phyloP scores from a whole-genome alignment of 1,284 basidiomycete species.

The Rhodotorula sp. region DNA sequence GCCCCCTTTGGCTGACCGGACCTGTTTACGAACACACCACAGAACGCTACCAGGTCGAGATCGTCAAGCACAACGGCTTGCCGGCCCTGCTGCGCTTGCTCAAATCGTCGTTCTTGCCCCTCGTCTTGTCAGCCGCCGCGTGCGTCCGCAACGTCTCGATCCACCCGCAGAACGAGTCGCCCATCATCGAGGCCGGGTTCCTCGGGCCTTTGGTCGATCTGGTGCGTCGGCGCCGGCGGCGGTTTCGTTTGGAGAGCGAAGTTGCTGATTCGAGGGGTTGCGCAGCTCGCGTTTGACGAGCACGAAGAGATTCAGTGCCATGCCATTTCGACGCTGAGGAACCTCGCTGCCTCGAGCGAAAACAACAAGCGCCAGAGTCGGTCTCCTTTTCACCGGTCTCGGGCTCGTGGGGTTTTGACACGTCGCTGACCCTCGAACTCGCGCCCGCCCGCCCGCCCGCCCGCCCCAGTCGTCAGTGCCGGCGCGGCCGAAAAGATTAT shows the following conservation, averaged over 20 bases:
- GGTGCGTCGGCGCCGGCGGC: neutral
- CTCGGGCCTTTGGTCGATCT: slow-evolving; percentile 93
- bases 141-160: slow-evolving; percentile 99
- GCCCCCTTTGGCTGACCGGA: neutral
- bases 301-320: slow-evolving; percentile 99
- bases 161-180: slow-evolving; percentile 96
- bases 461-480: slow-evolving; percentile 76
- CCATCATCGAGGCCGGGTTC: slow-evolving; percentile 98
- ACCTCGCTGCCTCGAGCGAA: slow-evolving; percentile 94
- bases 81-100: slow-evolving; percentile 88
- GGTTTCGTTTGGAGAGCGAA: neutral
- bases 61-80: slow-evolving; percentile 93
- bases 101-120: slow-evolving; percentile 95
- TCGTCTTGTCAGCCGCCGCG: slow-evolving; percentile 96
- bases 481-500: slow-evolving; percentile 98
- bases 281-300: slow-evolving; percentile 86
- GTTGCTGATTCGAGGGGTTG: neutral
- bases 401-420: no score
- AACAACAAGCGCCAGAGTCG: slow-evolving; percentile 90
- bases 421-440: no score
- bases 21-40: neutral
- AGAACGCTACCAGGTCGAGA: slow-evolving; percentile 99
- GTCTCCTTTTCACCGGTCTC: no score
- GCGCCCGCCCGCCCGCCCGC: no score
- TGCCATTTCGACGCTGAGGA: slow-evolving; percentile 96